A percentile compares a stretch with the other conserved stretches of the same genome.
Conservation (phyloP, 129 eudicot genomes). For the Glebionis coronaria region DNA sequence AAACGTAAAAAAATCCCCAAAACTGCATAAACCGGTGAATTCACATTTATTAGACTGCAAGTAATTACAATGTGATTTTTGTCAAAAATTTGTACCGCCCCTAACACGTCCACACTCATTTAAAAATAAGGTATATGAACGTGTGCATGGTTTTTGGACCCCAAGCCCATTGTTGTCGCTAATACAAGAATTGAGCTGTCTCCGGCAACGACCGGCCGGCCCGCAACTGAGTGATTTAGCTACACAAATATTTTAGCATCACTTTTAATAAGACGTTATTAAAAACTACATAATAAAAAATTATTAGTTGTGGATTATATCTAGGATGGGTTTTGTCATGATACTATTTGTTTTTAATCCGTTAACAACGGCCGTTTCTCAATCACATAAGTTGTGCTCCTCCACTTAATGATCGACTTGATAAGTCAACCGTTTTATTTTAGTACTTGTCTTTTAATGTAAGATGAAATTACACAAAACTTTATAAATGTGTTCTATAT, state of each 20-base stretch:
- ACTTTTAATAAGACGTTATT: neutral
- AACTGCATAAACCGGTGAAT: too few species aligned
- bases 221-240: constrained; percentile 6
- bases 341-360: constrained; percentile 22
- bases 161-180: constrained; percentile 19
- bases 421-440: constrained; percentile 3
- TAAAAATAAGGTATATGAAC: neutral
- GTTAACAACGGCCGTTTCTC: constrained; percentile 30
- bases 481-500: too few species aligned
- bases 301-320: constrained; percentile 25
- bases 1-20: too few species aligned
- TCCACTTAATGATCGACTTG: constrained; percentile 20
- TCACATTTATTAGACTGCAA: too few species aligned
- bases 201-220: constrained; percentile 35
- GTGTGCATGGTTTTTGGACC: neutral
- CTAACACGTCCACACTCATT: too few species aligned
- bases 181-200: constrained; percentile 22
- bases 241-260: neutral
- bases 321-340: constrained; percentile 27
- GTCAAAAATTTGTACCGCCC: too few species aligned
- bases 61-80: too few species aligned
- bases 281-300: neutral
- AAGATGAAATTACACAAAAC: neutral
- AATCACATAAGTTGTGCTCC: constrained; percentile 28
- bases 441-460: neutral